A percentile compares a stretch with the other conserved stretches of the same genome.
Conservation (phyloP, 805 yeast genomes). For the Cyberlindnera xishuangbannaensis region DNA sequence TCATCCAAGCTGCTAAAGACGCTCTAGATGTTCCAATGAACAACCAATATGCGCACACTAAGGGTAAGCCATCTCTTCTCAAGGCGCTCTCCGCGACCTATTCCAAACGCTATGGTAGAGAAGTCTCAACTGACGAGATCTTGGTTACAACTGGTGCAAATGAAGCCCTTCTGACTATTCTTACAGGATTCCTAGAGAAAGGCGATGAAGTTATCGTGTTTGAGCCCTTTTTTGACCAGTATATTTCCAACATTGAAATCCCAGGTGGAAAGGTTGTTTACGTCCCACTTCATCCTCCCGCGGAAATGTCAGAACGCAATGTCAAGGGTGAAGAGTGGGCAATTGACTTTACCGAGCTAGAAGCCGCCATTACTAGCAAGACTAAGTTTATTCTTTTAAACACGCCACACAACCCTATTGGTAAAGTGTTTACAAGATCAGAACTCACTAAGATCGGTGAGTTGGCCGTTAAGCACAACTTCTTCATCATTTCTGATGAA, state of each 20-base stretch:
- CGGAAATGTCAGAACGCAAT: conserved; percentile 52
- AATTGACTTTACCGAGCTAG: conserved; percentile 73
- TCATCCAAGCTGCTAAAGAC: conserved; percentile 69
- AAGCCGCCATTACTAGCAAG: conserved; percentile 59
- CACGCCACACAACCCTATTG: conserved; percentile 96
- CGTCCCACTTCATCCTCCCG: conserved; percentile 82
- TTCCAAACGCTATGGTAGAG: conserved; percentile 56
- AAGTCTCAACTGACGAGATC: conserved; percentile 54
- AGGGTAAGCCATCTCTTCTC: conserved; percentile 75
- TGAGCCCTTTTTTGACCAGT: conserved; percentile 96
- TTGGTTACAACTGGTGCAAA: conserved; percentile 95
- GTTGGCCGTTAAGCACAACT: conserved; percentile 78
- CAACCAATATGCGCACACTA: conserved; percentile 91
- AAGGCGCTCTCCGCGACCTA: conserved; percentile 68
- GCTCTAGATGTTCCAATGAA: conserved; percentile 68
- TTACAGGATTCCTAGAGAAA: conserved; percentile 75
- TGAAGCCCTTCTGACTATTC: conserved; percentile 83
- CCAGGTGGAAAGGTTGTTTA: conserved; percentile 90
- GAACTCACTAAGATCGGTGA: conserved; percentile 76
- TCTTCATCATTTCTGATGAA: conserved; percentile 84
- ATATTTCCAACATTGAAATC: conserved; percentile 88
- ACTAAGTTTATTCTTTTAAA: conserved; percentile 87
- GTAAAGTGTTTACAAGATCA: conserved; percentile 74
- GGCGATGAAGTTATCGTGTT: conserved; percentile 96
- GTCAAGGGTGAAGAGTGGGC: conserved; percentile 85